phyloP scores from a whole-genome alignment of 1,284 basidiomycete species.

The Clitocybe nebularis region DNA sequence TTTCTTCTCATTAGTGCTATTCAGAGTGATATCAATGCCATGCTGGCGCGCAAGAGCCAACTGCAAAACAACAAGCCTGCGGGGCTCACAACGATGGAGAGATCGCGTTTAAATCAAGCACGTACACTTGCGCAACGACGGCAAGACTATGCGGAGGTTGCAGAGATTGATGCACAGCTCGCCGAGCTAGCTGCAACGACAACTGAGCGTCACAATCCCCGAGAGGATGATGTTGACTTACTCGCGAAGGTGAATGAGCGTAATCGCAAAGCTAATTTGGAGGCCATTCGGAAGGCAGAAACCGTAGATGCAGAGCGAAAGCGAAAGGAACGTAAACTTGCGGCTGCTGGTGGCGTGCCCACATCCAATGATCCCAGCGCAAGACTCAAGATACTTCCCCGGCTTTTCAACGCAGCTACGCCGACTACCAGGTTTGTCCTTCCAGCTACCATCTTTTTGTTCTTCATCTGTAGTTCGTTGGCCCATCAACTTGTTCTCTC shows the following conservation, averaged over 20 bases:
- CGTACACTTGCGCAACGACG: conserved; percentile 70
- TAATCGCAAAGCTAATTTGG: conserved; percentile 78
- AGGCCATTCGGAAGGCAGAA: conserved; percentile 77
- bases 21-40: conserved; percentile 66
- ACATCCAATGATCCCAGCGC: conserved; percentile 60
- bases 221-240: conserved; percentile 44
- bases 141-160: conserved; percentile 60
- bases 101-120: conserved; percentile 59
- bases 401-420: conserved; percentile 42
- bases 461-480: conserved; percentile 10
- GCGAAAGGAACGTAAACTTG: conserved; percentile 59
- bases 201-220: conserved; percentile 21
- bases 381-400: conserved; percentile 54
- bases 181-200: conserved; percentile 42
- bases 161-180: conserved; percentile 58
- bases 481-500: conserved; percentile 10
- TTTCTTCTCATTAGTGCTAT: conserved; percentile 5
- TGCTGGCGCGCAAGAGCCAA: conserved; percentile 65
- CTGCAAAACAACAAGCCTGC: conserved; percentile 40
- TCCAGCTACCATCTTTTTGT: conserved; percentile 15
- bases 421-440: conserved; percentile 46
- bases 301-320: conserved; percentile 61
- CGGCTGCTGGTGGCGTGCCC: conserved; percentile 37
- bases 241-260: conserved; percentile 84
- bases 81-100: conserved; percentile 51